A percentile compares a stretch with the other conserved stretches of the same genome.
Conservation (phyloP, 2,329 filamentous ascomycete genomes). For the Penicillium decumbens region DNA sequence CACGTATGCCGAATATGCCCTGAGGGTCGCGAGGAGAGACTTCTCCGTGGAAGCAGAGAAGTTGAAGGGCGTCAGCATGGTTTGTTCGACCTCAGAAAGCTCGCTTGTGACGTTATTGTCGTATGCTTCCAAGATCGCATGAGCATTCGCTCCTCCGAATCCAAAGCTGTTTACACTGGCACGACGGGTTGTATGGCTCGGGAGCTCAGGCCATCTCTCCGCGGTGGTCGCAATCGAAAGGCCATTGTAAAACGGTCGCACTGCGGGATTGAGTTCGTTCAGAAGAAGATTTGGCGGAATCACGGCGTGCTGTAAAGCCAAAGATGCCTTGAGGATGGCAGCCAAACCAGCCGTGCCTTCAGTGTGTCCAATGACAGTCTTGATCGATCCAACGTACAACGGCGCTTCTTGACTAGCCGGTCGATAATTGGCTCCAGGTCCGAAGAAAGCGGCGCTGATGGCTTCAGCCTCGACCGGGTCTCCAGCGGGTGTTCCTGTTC, state of each 20-base stretch:
- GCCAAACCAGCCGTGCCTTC: constrained; percentile 35
- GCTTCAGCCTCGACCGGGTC: constrained; percentile 23
- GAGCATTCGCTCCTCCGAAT: constrained; percentile 37
- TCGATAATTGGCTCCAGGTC: constrained; percentile 7
- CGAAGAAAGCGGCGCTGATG: constrained; percentile 22
- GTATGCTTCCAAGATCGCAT: constrained; percentile 38
- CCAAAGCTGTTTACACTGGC: constrained; percentile 48
- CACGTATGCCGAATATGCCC: constrained; percentile 12
- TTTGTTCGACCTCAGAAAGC: rapidly evolving
- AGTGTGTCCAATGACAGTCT: constrained; percentile 33
- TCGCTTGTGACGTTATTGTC: background rate
- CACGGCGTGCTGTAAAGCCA: constrained; percentile 39
- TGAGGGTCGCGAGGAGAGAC: constrained; percentile 12
- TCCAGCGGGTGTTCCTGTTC: constrained; percentile 21
- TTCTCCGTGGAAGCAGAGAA: constrained; percentile 22
- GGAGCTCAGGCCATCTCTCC: constrained; percentile 20
- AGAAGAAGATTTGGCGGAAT: constrained; percentile 32
- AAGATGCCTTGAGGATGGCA: constrained; percentile 31
- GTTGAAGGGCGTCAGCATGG: constrained; percentile 14
- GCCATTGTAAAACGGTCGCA: constrained; percentile 23
- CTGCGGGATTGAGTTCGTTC: constrained; percentile 23
- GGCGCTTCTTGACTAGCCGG: constrained; percentile 3
- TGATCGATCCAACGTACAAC: constrained; percentile 31
- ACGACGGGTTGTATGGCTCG: constrained; percentile 22
- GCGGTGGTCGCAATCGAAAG: constrained; percentile 22